Conservation (phyloP, 2,329 filamentous ascomycete genomes). For the Zarea fungicola region DNA sequence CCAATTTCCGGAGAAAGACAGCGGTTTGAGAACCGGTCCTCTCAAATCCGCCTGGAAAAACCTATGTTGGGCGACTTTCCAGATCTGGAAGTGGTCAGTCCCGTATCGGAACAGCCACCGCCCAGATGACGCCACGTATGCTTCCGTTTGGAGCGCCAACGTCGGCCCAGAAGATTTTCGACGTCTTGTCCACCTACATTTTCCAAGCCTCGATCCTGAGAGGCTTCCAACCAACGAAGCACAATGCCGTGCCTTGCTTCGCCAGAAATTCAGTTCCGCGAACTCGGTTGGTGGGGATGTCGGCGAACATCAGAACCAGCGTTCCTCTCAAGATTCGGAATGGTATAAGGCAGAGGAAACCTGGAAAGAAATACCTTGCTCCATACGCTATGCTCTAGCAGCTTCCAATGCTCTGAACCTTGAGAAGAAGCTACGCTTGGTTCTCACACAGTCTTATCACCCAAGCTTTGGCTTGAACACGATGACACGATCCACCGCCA, state of each 20-base stretch:
- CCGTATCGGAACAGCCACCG: conserved; percentile 16
- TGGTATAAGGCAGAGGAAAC: conserved; percentile 7
- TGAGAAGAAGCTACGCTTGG: conserved; percentile 13
- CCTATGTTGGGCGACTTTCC: no score
- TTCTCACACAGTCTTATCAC: conserved; percentile 14
- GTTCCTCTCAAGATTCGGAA: no score
- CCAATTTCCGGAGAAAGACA: no score
- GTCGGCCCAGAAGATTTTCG: no score
- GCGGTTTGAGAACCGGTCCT: neutral
- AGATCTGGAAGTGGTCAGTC: conserved; percentile 18
- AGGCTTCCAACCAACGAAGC: neutral
- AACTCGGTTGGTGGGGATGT: no score
- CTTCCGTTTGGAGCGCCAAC: conserved; percentile 8
- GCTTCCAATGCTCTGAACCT: conserved; percentile 15
- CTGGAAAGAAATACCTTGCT: conserved; percentile 12
- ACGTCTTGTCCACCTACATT: no score
- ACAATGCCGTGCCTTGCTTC: no score
- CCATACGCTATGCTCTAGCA: conserved; percentile 10
- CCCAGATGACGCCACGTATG: conserved; percentile 14
- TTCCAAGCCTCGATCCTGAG: no score
- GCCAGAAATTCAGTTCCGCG: no score
- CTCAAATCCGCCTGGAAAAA: neutral
- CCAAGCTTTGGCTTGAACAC: conserved; percentile 4
- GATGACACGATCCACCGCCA: conserved; percentile 6
- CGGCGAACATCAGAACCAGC: neutral